Base-by-base conservation (phyloP, 225 moss, liverwort and hornwort genomes). In the Rhytidiadelphus loreus region DNA sequence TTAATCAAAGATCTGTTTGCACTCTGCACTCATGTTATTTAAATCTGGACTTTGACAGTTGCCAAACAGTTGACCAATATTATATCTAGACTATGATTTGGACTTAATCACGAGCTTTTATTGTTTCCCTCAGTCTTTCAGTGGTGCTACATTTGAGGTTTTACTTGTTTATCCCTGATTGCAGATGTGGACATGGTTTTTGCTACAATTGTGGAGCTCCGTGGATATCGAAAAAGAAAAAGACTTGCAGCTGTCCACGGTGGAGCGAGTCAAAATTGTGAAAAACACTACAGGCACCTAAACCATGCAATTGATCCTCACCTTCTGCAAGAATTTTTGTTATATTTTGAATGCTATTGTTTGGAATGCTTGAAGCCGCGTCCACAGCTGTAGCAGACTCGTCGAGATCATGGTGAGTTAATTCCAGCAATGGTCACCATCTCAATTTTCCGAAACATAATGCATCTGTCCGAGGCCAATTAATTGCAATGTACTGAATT, bases 131-230 rank as follows among this genome's bases (percentile, higher is more conserved):
- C n/a, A n/a, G n/a, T n/a, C 46, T 16, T 63, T 75, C 35, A 20
- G 11, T 26, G 35, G 24, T 64, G 55, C 32, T 33, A 44, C 35
- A 12, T 79, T 26, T 41, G 30, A 77, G 39, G 10, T 26, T 33
- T 33, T 32, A 14, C 25, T 64, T 77, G 20, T 62, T 71, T 56
- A 23, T 86, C 41, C 58, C 44, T 86, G 83, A 56, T 69, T 71
- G 87, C 89, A 92, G 91, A 77, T 92, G 91, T 44, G 87, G 89
- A 66, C 77, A 62, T 77, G 46, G 33, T 52, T 94, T 94, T 88
- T 94, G 94, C 81, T 94, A 93, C 69, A 3, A 2, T n/a, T 94
- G 94, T 88, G 91, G 93, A 89, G 81, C 43, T 76, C 44, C 89
- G 2, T 89, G 92, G 91, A 7, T 11, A 8, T 41, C 25, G 7